phyloP scores from a whole-genome alignment of 768 basidiomycete genomes.

The Amanita pallidorosea region DNA sequence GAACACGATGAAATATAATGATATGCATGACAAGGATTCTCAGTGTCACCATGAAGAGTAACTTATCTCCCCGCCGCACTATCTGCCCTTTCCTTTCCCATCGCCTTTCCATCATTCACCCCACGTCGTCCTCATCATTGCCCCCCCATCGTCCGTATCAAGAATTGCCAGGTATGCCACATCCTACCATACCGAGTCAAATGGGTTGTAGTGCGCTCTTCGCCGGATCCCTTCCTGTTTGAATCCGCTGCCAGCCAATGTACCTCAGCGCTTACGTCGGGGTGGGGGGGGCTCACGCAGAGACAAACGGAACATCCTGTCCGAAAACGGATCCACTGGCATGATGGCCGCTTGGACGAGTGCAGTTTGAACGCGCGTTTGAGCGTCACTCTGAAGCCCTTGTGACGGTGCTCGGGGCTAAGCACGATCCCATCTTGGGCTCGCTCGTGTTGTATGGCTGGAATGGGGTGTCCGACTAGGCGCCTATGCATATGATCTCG shows the following conservation, averaged over 20 bases:
- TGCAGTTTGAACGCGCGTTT: conserved; percentile 34
- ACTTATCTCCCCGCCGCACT: no score
- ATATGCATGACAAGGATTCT: no score
- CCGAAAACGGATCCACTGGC: conserved; percentile 43
- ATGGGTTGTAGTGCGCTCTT: conserved; percentile 36
- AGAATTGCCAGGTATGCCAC: conserved; percentile 50
- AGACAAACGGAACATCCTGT: conserved; percentile 15
- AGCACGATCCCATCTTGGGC: conserved; percentile 47
- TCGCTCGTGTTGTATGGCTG: conserved; percentile 28
- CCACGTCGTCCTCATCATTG: conserved; percentile 34
- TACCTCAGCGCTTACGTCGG: neutral
- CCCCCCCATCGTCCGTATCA: conserved; percentile 35
- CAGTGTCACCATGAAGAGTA: no score
- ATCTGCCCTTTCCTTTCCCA: no score
- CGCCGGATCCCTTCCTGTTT: conserved; percentile 51
- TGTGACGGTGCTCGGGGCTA: conserved; percentile 19
- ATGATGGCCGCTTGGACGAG: conserved; percentile 38
- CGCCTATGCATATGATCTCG: conserved; percentile 26
- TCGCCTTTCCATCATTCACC: conserved; percentile 28
- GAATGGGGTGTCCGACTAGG: conserved; percentile 15
- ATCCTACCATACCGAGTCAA: conserved; percentile 41
- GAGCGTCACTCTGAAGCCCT: conserved; percentile 35
- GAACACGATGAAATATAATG: no score
- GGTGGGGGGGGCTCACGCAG: neutral
- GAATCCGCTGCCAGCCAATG: conserved; percentile 38